Base-by-base conservation (phyloP, 208 protist species). In the Endotrypanum monterogeii region DNA sequence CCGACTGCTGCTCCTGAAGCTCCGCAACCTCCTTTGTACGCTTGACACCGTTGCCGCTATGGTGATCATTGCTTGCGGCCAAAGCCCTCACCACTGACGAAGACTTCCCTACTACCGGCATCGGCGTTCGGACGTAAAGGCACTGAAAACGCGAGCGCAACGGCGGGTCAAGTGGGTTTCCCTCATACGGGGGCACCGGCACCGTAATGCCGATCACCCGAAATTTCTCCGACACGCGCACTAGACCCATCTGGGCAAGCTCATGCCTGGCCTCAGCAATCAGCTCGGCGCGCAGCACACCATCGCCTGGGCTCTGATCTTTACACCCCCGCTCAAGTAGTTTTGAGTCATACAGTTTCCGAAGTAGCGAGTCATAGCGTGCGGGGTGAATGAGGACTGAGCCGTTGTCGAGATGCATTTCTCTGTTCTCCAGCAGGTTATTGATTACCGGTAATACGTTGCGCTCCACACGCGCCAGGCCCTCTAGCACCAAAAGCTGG, bases 351-450 rank as follows among this genome's bases (percentile, higher is more conserved):
- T 63, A 92, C 52, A 86, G 61, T 56, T 92, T 86, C 60, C 73
- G 77, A 56, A 89, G 75, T 5, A 99, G 87, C 39, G 86, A 67
- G 70, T 98, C 95, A 78, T 96, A 98, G 8, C 97, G 91, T n/a
- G 80, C 83, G 0, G 91, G 91, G 67, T 91, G 83, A 56, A 98
- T 92, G 20, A 99, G 88, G 39, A 98, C 95, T 37, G 86, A 75
- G 35, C 98, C 97, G 75, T 98, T 97, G 71, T 99, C 95, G 1
- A 99, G 87, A 51, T 89, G 79, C 98, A 99, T 99, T 79, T 99
- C 98, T 16, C 97, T 79, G 74, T 99, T 99, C 71, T 99, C 94
- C 12, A 99, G 81, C n/a, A 98, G 82, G 72, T 98, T 99, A 87
- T 99, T 99, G 68, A 98, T 88, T 28, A 98, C 88, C 5, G 95